phyloP scores from a whole-genome alignment of 306 rosid species.

The cucumber (Cucumis sativus) region DNA sequence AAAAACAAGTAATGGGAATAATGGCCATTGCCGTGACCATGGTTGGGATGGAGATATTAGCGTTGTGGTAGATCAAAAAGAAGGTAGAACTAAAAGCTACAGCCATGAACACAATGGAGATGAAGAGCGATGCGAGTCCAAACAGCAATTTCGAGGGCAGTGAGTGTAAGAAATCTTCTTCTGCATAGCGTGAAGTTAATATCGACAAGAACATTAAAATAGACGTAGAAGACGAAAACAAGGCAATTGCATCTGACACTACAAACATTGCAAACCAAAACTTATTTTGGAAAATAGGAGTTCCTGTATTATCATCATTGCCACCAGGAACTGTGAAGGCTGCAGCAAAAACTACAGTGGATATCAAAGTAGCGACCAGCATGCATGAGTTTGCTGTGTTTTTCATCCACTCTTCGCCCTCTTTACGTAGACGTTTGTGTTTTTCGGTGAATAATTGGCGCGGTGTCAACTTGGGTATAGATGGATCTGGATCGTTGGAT shows the following conservation, averaged over 20 bases:
- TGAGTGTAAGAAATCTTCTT: background rate
- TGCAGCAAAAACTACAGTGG: background rate
- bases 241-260: background rate
- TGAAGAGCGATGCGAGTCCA: background rate
- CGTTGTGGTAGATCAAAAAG: background rate
- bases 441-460: background rate
- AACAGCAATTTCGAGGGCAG: background rate
- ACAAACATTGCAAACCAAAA: background rate
- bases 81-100: background rate
- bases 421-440: background rate
- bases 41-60: background rate
- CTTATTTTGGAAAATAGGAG: background rate
- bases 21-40: background rate
- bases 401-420: background rate
- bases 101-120: background rate
- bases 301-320: background rate
- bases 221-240: background rate
- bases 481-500: background rate
- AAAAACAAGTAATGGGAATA: background rate
- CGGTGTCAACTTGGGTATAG: background rate
- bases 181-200: constrained; percentile 2
- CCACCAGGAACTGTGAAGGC: background rate
- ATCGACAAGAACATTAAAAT: background rate
- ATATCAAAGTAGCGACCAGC: background rate
- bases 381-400: constrained; percentile 3